These are phyloP conservation scores for Pyricularia sp. DNA, from an alignment of 2,329 filamentous ascomycete species.

Conservation along the genomic window DNA sequence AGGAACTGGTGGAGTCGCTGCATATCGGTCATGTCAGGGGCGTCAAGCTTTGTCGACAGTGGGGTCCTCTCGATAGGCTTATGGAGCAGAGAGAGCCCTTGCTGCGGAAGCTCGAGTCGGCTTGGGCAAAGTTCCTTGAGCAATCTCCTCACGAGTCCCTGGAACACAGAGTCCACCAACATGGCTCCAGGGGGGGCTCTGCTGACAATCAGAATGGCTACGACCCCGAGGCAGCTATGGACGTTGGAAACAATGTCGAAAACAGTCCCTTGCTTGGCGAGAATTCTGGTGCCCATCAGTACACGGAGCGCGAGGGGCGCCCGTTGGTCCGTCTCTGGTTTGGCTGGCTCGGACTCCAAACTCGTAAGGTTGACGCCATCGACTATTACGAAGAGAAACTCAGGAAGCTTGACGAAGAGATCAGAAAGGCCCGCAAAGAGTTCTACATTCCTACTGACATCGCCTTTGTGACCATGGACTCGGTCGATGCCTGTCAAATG, in stretches of 20 bases:
- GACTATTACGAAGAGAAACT: constrained; percentile 88
- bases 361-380: constrained; percentile 71
- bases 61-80: constrained; percentile 66
- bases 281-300: constrained; percentile 22
- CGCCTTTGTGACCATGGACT: constrained; percentile 96
- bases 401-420: constrained; percentile 62
- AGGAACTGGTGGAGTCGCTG: constrained; percentile 73
- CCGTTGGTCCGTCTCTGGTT: constrained; percentile 68
- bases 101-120: constrained; percentile 64
- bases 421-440: constrained; percentile 56
- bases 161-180: neutral
- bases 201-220: constrained; percentile 8
- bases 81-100: constrained; percentile 53
- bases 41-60: constrained; percentile 76
- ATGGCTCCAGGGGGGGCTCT: neutral
- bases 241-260: constrained; percentile 27
- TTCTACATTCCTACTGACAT: constrained; percentile 67
- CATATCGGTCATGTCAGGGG: constrained; percentile 82
- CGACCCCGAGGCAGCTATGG: constrained; percentile 20
- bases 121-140: constrained; percentile 41
- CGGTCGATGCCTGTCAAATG: constrained; percentile 86
- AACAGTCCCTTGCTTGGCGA: constrained; percentile 41
- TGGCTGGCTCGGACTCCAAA: constrained; percentile 60
- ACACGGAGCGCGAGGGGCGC: constrained; percentile 31
- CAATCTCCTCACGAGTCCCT: neutral